Conservation (phyloP, 805 yeast species). For the Nematodospora valgi region DNA sequence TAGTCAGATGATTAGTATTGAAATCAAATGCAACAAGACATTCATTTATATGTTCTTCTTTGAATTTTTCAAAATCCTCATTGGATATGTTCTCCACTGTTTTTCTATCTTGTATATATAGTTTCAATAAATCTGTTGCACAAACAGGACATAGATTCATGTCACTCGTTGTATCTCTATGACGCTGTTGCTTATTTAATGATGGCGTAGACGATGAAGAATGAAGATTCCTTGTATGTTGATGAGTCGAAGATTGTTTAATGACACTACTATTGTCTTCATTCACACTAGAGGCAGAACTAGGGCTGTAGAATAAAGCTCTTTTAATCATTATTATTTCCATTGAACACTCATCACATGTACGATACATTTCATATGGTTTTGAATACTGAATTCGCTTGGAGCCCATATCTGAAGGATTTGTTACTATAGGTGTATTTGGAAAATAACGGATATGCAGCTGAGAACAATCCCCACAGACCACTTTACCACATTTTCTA, state of each 20-base stretch:
- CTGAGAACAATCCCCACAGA: slow-evolving; percentile 66
- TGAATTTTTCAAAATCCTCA: slow-evolving; percentile 33
- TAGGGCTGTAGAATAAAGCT: no score
- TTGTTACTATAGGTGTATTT: slow-evolving; percentile 45
- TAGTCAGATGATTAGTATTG: slow-evolving; percentile 52
- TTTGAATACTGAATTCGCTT: slow-evolving; percentile 10
- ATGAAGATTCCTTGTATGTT: no score
- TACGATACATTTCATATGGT: slow-evolving; percentile 59
- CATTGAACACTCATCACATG: slow-evolving; percentile 70
- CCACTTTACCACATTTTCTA: slow-evolving; percentile 74
- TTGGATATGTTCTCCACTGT: slow-evolving; percentile 11
- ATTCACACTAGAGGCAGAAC: no score
- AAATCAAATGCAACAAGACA: slow-evolving; percentile 74
- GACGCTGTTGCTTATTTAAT: no score
- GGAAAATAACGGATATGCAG: slow-evolving; percentile 53
- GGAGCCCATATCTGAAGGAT: slow-evolving; percentile 33
- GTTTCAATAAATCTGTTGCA: slow-evolving; percentile 25
- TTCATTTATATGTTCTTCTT: slow-evolving; percentile 64
- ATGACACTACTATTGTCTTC: no score
- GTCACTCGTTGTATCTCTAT: slow-evolving; percentile 26
- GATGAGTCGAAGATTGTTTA: no score
- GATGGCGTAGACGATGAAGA: slow-evolving; percentile 6
- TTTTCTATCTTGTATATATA: slow-evolving; percentile 16
- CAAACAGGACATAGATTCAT: slow-evolving; percentile 40
- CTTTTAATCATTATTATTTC: slow-evolving; percentile 52